Evolutionary conservation across 2,329 filamentous ascomycete genomes (phyloP).

Genomic region (Hymenoscyphus scutula): DNA sequence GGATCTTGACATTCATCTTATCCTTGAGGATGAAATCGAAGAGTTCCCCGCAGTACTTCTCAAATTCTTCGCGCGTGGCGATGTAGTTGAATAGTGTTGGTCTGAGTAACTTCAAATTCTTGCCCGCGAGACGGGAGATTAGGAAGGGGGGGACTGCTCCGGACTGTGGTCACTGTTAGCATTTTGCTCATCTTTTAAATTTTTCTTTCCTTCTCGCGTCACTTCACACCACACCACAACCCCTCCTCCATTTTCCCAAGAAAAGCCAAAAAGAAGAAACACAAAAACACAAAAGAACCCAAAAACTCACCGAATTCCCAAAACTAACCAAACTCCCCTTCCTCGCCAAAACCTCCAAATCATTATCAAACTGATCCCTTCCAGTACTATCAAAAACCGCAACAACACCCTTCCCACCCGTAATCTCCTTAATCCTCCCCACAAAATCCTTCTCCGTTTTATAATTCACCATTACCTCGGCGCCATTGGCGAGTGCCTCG

Average conservation of each 20-base stretch:
- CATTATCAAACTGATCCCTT: constrained; percentile 78
- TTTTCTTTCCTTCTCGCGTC: neutral
- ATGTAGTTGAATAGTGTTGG: constrained; percentile 73
- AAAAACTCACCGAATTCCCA: constrained; percentile 68
- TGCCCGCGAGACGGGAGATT: constrained; percentile 57
- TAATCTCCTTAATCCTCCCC: constrained; percentile 64
- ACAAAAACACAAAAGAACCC: no score
- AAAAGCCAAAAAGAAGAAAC: neutral
- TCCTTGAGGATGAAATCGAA: constrained; percentile 69
- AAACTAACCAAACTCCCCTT: constrained; percentile 79
- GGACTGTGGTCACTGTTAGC: constrained; percentile 12
- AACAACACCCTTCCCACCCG: constrained; percentile 67
- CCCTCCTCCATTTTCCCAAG: neutral
- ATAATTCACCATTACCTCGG: constrained; percentile 71
- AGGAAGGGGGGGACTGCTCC: constrained; percentile 64
- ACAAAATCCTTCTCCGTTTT: constrained; percentile 55
- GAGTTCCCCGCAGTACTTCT: constrained; percentile 67
- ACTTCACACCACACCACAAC: no score
- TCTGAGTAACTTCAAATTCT: constrained; percentile 75
- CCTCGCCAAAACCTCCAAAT: constrained; percentile 68
- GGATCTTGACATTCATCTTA: constrained; percentile 69
- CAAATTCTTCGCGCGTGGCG: constrained; percentile 65
- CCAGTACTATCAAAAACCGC: constrained; percentile 88
- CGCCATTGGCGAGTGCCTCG: constrained; percentile 68
- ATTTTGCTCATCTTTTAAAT: neutral